Evolutionary conservation across 2,329 filamentous ascomycete genomes (phyloP), one percentile per base, ranked within the genome.

Genomic region (Calonectria hongkongensis): DNA sequence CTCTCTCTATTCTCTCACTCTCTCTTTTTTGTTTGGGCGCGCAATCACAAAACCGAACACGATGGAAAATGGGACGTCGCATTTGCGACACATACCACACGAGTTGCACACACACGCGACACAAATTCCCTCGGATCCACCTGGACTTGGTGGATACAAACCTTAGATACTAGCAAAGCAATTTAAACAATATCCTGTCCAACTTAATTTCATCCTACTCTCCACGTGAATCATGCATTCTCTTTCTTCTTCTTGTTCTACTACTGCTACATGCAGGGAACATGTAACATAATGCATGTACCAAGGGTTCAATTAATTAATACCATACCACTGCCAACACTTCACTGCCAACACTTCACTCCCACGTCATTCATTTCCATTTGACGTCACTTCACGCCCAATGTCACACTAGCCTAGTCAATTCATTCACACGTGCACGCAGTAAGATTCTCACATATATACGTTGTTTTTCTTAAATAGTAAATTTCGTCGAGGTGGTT

Each of bases 401-500:
- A 43, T 18, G 18, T 43, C 41, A 43, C 2, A 43, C 18, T 18
- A 15, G 18, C 28, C 6, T n/a, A 33, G 7, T 33, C n/a, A 36
- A 54, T 33, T 25, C 12, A 16, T 12, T 45, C 69, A 67, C 33
- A 1, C 16, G 16, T 0, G 15, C 30, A 36, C 33, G 3, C 28
- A 28, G 3, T 3, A 66, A 50, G n/a, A 30, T 36, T 9, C 6
- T 2, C 13, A 60, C 41, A 21, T 21, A 21, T 21, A 21, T 21
- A 21, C 21, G 21, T 43, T 30, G 5, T 54, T 39, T 16, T 58
- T 50, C 8, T 64, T 25, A 62, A 51, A 68, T 54, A 21, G 43
- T 77, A 74, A 78, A 74, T 65, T 76, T 74, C 62, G 73, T 71
- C 73, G 68, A 71, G 71, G 74, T 76, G 73, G 58, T 71, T 78